These are phyloP conservation scores for Rusavskia elegans DNA, from an alignment of 495 filamentous ascomycete genomes.

Conservation along the genomic window DNA sequence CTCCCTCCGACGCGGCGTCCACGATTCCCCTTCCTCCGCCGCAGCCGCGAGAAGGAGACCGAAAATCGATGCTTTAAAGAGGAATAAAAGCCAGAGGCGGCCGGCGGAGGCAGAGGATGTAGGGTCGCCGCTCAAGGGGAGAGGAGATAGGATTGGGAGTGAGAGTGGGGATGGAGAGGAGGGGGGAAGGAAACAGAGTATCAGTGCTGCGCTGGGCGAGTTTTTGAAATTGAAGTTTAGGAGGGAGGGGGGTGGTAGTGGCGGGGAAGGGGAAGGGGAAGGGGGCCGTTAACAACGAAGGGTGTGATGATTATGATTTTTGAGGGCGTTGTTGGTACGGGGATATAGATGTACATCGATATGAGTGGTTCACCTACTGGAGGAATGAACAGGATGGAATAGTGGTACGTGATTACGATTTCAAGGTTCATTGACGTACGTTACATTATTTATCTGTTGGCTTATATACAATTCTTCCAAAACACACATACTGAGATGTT, in stretches of 20 bases:
- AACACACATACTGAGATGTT: too few relatives aligned
- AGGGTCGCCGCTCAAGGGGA: not conserved
- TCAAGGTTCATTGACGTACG: too few relatives aligned
- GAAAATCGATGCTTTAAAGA: conserved; percentile 2
- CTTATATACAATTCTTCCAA: too few relatives aligned
- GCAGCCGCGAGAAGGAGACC: conserved; percentile 6
- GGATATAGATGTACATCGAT: too few relatives aligned
- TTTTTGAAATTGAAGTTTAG: conserved; percentile 3
- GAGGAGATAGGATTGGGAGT: not conserved
- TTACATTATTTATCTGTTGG: too few relatives aligned
- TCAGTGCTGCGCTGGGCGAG: conserved; percentile 7
- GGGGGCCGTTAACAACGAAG: not conserved
- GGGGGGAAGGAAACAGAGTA: conserved; percentile 6
- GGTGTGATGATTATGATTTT: too few relatives aligned
- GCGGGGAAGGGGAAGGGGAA: not conserved
- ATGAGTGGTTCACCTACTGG: too few relatives aligned
- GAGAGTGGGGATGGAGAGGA: not conserved
- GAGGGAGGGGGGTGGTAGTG: not conserved
- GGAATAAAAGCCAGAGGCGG: not conserved
- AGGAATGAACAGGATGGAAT: too few relatives aligned
- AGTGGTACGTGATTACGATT: too few relatives aligned
- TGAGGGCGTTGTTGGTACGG: too few relatives aligned
- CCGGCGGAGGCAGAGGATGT: not conserved
- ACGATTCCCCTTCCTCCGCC: conserved; percentile 4
- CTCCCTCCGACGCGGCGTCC: conserved; percentile 36